Evolutionary conservation across 2,329 filamentous ascomycete species (phyloP), one percentile per base, ranked within the genome.

Genomic region (Colletotrichum theobromicola): DNA sequence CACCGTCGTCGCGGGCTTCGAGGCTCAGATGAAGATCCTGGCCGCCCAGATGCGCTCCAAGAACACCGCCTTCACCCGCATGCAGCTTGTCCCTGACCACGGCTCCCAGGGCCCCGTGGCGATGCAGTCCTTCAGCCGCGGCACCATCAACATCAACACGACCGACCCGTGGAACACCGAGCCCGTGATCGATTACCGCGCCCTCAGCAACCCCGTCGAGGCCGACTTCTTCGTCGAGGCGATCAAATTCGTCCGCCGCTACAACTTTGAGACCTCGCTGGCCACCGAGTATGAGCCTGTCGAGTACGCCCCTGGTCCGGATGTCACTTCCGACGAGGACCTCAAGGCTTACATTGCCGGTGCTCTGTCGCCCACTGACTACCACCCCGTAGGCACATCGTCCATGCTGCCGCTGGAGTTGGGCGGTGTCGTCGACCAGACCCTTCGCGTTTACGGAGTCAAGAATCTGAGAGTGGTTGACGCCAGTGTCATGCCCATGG

Each of bases 321-420:
- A 77, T 15, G 77, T 82, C 15, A 80, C 80, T 60, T 78, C 77
- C 26, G 83, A 85, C 46, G 83, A 81, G 34, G 82, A 83, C 35
- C 55, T 86, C 24, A 79, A 74, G 71, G 67, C 67, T 4, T 79
- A 75, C 55, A 61, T 80, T 15, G 58, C 70, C 30, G 53, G 64
- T 4, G 68, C 76, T 26, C 42, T 80, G 28, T 77, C 75, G 28
- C 78, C 79, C 9, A 76, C 70, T 15, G 78, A 79, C 61, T 87
- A 84, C 76, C 89, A 91, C 78, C 84, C 86, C 1, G 79, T 83
- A 3, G 87, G 89, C 13, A 89, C 87, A 16, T 84, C 85, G 50
- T 84, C 86, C 16, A 89, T 90, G 87, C 80, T 87, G 75, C 87
- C 87, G 3, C 79, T 81, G 30, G 83, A 85, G 28, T 78, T 82